Conservation (phyloP, 768 basidiomycete species). For the Phylloporus arenicola region DNA sequence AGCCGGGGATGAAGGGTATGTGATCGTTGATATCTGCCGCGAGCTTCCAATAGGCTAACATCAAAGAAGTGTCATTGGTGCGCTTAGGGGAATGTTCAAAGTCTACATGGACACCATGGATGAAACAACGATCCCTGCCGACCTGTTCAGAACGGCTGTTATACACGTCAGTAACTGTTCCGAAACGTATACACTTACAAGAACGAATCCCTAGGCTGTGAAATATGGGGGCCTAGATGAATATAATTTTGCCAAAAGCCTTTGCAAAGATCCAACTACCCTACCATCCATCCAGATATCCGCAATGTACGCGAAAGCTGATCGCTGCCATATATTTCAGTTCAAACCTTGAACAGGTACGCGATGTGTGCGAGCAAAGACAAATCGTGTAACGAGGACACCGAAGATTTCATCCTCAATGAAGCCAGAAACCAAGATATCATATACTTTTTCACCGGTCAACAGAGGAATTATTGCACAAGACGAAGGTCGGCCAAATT, state of each 20-base stretch:
- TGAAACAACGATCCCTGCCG: constrained; percentile 72
- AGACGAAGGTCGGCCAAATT: constrained; percentile 52
- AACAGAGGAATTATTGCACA: constrained; percentile 51
- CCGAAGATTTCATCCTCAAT: constrained; percentile 53
- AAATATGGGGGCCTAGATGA: constrained; percentile 68
- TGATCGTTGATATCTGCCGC: not conserved
- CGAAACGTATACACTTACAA: not conserved
- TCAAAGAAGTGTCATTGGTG: constrained; percentile 58
- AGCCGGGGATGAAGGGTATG: constrained; percentile 40
- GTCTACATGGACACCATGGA: constrained; percentile 68
- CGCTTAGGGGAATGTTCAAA: constrained; percentile 66
- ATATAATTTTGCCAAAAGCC: constrained; percentile 63
- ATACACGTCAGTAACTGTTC: constrained; percentile 37
- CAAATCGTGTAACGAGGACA: constrained; percentile 50
- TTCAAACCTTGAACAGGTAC: constrained; percentile 34
- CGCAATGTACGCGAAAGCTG: constrained; percentile 49
- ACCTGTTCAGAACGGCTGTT: constrained; percentile 60
- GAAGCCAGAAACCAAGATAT: constrained; percentile 59
- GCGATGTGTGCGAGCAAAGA: constrained; percentile 63
- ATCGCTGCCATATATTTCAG: not conserved
- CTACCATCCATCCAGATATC: constrained; percentile 61
- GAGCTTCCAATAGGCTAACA: not conserved
- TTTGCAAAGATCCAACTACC: constrained; percentile 69
- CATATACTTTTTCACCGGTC: constrained; percentile 55
- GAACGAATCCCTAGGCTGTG: constrained; percentile 47